These are phyloP conservation scores for Lachnellula suecica DNA, from an alignment of 2,329 filamentous ascomycete species.

Conservation along the genomic window DNA sequence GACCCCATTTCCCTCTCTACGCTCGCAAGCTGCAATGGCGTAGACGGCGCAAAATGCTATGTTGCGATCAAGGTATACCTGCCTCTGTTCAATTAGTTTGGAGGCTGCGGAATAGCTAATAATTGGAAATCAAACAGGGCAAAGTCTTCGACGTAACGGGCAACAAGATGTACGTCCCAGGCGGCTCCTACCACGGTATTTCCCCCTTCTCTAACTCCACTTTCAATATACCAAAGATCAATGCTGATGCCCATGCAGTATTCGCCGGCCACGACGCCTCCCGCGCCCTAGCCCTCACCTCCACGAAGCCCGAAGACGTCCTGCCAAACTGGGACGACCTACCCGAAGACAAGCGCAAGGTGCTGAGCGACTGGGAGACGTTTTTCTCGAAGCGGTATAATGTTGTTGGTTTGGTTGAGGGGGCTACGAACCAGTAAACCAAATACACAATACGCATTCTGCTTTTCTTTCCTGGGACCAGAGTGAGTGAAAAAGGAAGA, in stretches of 20 bases:
- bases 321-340: constrained; percentile 80
- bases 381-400: constrained; percentile 99
- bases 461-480: not conserved
- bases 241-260: constrained; percentile 51
- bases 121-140: constrained; percentile 56
- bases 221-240: not conserved
- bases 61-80: constrained; percentile 65
- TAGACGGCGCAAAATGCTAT: constrained; percentile 63
- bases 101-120: not conserved
- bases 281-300: constrained; percentile 83
- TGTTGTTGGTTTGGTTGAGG: constrained; percentile 68
- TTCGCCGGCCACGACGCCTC: constrained; percentile 96
- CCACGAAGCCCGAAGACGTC: constrained; percentile 82
- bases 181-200: constrained; percentile 82
- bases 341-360: constrained; percentile 78
- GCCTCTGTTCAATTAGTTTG: not conserved
- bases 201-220: constrained; percentile 10
- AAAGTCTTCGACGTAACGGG: constrained; percentile 92
- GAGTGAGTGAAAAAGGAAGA: not conserved
- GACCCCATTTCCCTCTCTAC: constrained; percentile 82
- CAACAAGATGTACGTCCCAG: constrained; percentile 82
- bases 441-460: not conserved
- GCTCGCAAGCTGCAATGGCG: constrained; percentile 75
- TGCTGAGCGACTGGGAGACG: constrained; percentile 87
- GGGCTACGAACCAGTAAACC: constrained; percentile 51